Evolutionary conservation across 805 yeast species (phyloP).

Genomic region (fission yeast (Schizosaccharomyces pombe)): DNA sequence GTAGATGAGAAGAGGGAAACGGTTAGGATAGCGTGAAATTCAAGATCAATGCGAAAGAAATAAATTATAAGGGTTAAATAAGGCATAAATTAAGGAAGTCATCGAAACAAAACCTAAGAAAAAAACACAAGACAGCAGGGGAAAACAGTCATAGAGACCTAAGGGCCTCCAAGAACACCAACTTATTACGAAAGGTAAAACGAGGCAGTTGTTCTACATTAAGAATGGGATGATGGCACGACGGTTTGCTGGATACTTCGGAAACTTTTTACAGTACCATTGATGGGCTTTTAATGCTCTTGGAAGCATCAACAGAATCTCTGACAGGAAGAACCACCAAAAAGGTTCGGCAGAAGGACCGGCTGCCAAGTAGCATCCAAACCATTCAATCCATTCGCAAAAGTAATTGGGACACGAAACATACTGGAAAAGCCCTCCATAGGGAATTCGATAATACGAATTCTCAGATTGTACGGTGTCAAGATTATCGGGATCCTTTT

Average conservation of each 20-base stretch:
- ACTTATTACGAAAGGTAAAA: background rate
- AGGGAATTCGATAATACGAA: background rate
- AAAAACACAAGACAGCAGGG: too few relatives aligned
- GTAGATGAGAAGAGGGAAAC: too few relatives aligned
- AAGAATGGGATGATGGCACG: conserved; percentile 3
- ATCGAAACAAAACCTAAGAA: too few relatives aligned
- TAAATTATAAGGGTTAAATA: too few relatives aligned
- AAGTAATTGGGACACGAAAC: conserved; percentile 1
- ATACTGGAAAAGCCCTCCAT: conserved; percentile 3
- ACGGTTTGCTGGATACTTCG: conserved; percentile 1
- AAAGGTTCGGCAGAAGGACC: background rate
- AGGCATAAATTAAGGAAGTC: too few relatives aligned
- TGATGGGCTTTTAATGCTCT: background rate
- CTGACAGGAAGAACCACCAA: background rate
- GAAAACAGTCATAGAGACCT: too few relatives aligned
- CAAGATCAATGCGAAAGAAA: too few relatives aligned
- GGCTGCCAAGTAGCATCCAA: conserved; percentile 3
- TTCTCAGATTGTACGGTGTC: background rate
- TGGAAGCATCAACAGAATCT: conserved; percentile 1
- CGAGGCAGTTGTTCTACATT: background rate
- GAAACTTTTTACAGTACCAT: background rate
- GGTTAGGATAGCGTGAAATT: too few relatives aligned
- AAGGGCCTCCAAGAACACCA: too few relatives aligned
- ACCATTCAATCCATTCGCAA: conserved; percentile 5
- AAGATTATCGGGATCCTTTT: background rate